These are phyloP conservation scores for Lachancea dasiensis DNA, from an alignment of 805 yeast species.

Conservation along the genomic window DNA sequence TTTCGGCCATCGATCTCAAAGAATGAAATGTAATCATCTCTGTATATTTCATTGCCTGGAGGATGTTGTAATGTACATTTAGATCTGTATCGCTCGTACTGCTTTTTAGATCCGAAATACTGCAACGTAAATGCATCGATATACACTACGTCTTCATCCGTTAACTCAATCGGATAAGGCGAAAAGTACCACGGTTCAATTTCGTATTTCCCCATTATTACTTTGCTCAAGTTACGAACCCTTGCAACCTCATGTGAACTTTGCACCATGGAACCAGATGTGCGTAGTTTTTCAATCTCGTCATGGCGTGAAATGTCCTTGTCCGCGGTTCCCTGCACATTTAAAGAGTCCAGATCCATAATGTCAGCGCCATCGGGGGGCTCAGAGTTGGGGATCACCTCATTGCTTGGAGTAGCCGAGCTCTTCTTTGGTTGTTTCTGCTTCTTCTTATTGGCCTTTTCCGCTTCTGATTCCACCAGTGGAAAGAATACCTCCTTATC, in stretches of 20 bases:
- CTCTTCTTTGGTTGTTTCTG: constrained; percentile 24
- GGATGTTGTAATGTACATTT: constrained; percentile 92
- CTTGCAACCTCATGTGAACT: constrained; percentile 79
- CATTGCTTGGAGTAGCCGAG: constrained; percentile 10
- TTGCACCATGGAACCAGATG: constrained; percentile 98
- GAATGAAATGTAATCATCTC: constrained; percentile 88
- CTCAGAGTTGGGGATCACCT: constrained; percentile 14
- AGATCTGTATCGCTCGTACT: constrained; percentile 83
- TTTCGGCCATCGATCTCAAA: constrained; percentile 96
- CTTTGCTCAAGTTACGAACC: constrained; percentile 73
- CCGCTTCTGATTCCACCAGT: constrained; percentile 43
- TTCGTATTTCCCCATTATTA: constrained; percentile 82
- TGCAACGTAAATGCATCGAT: constrained; percentile 88
- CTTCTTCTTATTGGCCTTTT: constrained; percentile 33
- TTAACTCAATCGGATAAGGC: constrained; percentile 91
- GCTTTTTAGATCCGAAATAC: constrained; percentile 83
- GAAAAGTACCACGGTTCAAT: constrained; percentile 99
- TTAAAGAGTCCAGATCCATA: constrained; percentile 76
- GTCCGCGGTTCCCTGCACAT: constrained; percentile 71
- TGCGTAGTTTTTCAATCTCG: constrained; percentile 84
- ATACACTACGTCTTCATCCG: constrained; percentile 85
- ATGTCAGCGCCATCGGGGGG: constrained; percentile 47
- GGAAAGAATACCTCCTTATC: constrained; percentile 69
- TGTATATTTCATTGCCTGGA: constrained; percentile 95
- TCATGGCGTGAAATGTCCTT: constrained; percentile 81